Base-by-base conservation (phyloP, 2,329 filamentous ascomycete species). In the Zymoseptoria crescenta region DNA sequence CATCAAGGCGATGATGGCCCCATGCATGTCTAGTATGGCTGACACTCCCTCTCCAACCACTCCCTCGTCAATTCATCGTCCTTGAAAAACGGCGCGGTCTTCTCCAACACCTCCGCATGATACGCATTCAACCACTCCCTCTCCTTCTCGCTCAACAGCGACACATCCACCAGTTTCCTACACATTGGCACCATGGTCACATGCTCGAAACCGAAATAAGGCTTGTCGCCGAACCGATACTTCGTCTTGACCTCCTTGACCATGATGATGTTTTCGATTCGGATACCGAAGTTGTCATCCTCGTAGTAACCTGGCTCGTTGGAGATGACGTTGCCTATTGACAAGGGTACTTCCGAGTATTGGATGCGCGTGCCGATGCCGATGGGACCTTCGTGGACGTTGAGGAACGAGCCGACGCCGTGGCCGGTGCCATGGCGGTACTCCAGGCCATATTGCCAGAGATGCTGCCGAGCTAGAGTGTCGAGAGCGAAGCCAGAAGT, bases 111-210 rank as follows among this genome's bases (percentile, higher is more conserved):
- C 72, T 94, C 87, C 35, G 80, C 76, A 72, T 96, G 89, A 72
- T 96, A 96, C 49, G 85, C 81, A 69, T 97, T 96, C 65, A 99
- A 76, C 89, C 93, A 99, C 61, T 82, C 76, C 76, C 87, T 89
- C 77, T 99, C 94, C 10, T 78, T 80, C 4, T 80, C 77, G 0
- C 86, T 91, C 65, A 99, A 76, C 35, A 96, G 78, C 55, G 73
- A 79, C 57, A 82, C 77, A 68, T 97, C 89, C 64, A 96, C 91
- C 64, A 99, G 78, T 62, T 91, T 96, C 62, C 86, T 84, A 76
- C 93, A 96, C 75, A 96, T 91, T 0, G 94, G 94, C 19, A 93
- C 91, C 91, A 99, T 91, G 0, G 94, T 99, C 65, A 97, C 91
- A 74, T 96, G 90, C 77, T 99, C 93, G 67, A 99, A 99, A 3